Evolutionary conservation across 192 early-diverging fungal species (phyloP), one percentile per base, ranked within the genome.

Genomic region (Linnemannia hyalina): DNA sequence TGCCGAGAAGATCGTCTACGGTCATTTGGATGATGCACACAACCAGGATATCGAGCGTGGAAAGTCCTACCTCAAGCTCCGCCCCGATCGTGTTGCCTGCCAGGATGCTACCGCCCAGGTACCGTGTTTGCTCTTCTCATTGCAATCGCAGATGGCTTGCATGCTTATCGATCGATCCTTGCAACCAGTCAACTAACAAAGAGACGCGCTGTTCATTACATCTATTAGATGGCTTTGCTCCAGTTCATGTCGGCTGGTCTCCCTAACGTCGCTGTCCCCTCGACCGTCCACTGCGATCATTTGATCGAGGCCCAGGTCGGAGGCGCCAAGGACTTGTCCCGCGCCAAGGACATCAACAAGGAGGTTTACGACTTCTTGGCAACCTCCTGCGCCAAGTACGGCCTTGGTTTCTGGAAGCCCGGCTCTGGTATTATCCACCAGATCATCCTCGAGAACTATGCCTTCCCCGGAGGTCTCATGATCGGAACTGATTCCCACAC

Each of bases 401-500:
- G 96, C 80, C 95, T 99, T 82, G 95, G 95, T 54, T 99, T 99
- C 93, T 99, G 98, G 98, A 92, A 90, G 46, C 98, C 98, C 75
- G 98, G 98, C 41, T 95, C 94, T 23, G 98, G 97, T 85, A 97
- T 96, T 81, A 97, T 97, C 85, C 97, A 97, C 86, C 96, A 99
- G 90, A 99, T 99, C 83, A 96, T 99, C 55, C 93, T 99, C 46
- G 98, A 99, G 88, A 98, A 99, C 93, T 99, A 99, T 90, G 97
- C 98, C 74, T 96, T 96, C 88, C 98, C 98, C 46, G 98, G 98
- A 80, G 93, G 93, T 76, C 90, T 99, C 81, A 98, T 99, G 95
- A 95, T 99, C 76, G 98, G 98, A 82, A 99, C 98, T 74, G 98
- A 99, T 88, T 98, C 97, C 71, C 98, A 99, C 91, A 98, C 98